Base-by-base conservation (phyloP, 2,329 filamentous ascomycete species). In the Aaosphaeria arxii region DNA sequence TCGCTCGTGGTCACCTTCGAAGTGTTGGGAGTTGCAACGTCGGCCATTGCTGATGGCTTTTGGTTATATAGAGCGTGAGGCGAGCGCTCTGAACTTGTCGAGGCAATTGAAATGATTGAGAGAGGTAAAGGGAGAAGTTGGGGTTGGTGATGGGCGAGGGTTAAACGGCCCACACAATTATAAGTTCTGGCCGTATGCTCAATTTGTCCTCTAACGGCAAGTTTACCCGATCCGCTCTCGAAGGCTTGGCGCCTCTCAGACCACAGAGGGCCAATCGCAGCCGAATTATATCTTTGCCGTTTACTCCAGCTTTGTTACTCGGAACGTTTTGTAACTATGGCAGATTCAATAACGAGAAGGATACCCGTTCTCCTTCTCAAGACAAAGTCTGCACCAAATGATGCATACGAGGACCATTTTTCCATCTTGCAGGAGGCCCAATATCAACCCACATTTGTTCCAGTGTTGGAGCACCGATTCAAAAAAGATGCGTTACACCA, bases 391-490 rank as follows among this genome's bases (percentile, higher is more conserved):
- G 76, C 73, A 0, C 88, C 88, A 0, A 77, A 73, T 40, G 89
- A 94, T 65, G 79, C 81, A 6, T 94, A 94, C 64, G 78, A 88
- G 56, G 83, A 89, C 42, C 75, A 84, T 40, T 87, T 91, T 63
- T 73, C 75, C 39, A 64, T 63, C 35, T 63, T 73, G 42, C 66
- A 74, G 30, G 53, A 71, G 40, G 73, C 70, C 45, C 62, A 61
- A 9, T 89, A 87, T 63, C 74, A 78, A 7, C 86, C 89, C 3
- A 67, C 75, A 7, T 94, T 92, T 57, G 82, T 94, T 1, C 89
- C 89, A 0, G 88, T 94, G 0, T 74, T 94, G 11, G 83, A 87
- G 58, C 89, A 94, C 64, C 76, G 73, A 30, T 85, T 90, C 61
- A 75, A 82, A 49, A 77, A 83, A 30, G 72, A 77, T 28, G 82